Evolutionary conservation across 257 asterid genomes (phyloP).

Genomic region (Primulina eburnea): DNA sequence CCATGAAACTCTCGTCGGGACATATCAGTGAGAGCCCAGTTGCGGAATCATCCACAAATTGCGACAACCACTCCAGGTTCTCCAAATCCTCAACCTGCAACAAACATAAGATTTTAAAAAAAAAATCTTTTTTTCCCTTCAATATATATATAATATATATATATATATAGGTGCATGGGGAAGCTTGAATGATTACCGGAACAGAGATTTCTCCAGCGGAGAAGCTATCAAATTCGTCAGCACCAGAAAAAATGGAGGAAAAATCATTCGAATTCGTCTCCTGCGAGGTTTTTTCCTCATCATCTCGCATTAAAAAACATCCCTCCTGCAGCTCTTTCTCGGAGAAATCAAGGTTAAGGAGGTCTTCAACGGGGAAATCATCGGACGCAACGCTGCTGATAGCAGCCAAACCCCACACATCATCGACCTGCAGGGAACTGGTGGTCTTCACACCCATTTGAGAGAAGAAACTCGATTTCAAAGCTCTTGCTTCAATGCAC

Average conservation of each 20-base stretch:
- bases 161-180: background rate
- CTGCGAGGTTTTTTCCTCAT: slow-evolving; percentile 30
- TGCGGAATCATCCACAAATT: slow-evolving; percentile 65
- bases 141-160: background rate
- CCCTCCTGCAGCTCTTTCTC: slow-evolving; percentile 61
- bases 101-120: background rate
- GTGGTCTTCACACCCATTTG: slow-evolving; percentile 52
- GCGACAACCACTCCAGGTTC: slow-evolving; percentile 80
- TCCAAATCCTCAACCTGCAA: slow-evolving; percentile 72
- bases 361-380: slow-evolving; percentile 96
- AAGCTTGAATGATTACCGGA: slow-evolving; percentile 52
- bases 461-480: slow-evolving; percentile 78
- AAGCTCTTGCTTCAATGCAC: slow-evolving; percentile 82
- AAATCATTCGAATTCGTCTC: slow-evolving; percentile 38
- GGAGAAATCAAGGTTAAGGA: slow-evolving; percentile 85
- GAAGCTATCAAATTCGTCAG: slow-evolving; percentile 56
- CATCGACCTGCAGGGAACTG: slow-evolving; percentile 52
- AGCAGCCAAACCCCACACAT: slow-evolving; percentile 64
- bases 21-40: slow-evolving; percentile 42
- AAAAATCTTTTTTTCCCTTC: background rate
- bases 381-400: slow-evolving; percentile 52
- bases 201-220: slow-evolving; percentile 61
- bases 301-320: slow-evolving; percentile 34
- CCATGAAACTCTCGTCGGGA: slow-evolving; percentile 41
- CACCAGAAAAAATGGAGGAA: slow-evolving; percentile 48